Percentiles rank a stretch among this genome's conserved stretches.
phyloP scores from a whole-genome alignment of 2,329 filamentous ascomycete genomes.

The Dactylellina leptospora region DNA sequence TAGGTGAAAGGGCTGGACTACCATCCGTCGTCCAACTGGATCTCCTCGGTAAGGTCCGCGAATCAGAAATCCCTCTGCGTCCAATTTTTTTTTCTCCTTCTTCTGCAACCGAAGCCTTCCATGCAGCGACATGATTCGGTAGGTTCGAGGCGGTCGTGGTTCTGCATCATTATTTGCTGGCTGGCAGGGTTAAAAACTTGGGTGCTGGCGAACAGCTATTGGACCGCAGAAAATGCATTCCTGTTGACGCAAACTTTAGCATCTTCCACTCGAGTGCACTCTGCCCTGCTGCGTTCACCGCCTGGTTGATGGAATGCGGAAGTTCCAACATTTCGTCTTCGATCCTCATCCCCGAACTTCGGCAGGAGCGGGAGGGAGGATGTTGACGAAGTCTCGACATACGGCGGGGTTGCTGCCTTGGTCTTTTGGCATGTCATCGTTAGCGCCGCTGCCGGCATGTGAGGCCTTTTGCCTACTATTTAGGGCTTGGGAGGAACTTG shows the following conservation, averaged over 20 bases:
- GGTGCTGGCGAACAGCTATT: slow-evolving; percentile 50
- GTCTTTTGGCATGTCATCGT: too few species aligned
- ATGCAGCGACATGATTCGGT: slow-evolving; percentile 37
- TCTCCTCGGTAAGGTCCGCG: slow-evolving; percentile 7
- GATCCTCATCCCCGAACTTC: slow-evolving; percentile 4
- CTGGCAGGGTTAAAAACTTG: slow-evolving; percentile 49
- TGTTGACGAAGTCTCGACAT: not conserved
- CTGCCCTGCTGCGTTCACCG: slow-evolving; percentile 2
- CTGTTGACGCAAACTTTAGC: not conserved
- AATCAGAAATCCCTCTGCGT: slow-evolving; percentile 11
- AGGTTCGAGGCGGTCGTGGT: slow-evolving; percentile 45
- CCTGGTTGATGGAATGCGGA: slow-evolving; percentile 23
- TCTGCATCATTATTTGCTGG: slow-evolving; percentile 52
- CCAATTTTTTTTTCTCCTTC: slow-evolving; percentile 16
- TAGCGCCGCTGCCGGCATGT: too few species aligned
- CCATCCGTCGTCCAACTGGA: slow-evolving; percentile 15
- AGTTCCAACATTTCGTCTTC: slow-evolving; percentile 10
- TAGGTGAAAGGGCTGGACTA: too few species aligned
- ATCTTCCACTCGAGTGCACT: not conserved
- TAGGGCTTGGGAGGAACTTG: too few species aligned
- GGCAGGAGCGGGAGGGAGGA: slow-evolving; percentile 26
- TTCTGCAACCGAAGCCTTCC: slow-evolving; percentile 27
- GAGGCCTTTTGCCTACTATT: slow-evolving; percentile 4
- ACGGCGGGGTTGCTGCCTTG: not conserved
- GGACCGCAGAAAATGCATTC: slow-evolving; percentile 6